phyloP scores from a whole-genome alignment of 352 stramenopile species.

The Blastocystis sp. region DNA sequence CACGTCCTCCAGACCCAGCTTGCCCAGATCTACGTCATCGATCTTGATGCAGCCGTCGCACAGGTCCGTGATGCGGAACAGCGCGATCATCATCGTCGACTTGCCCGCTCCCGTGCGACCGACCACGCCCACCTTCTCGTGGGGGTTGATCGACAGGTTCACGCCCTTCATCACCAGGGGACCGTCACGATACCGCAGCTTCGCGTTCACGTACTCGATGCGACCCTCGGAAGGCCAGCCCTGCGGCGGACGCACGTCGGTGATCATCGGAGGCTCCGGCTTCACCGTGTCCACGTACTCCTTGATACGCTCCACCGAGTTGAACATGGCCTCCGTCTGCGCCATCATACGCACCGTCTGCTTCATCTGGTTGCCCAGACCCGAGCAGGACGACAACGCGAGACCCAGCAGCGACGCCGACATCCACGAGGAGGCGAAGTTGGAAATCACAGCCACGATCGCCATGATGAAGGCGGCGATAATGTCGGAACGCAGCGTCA shows the following conservation, averaged over 20 bases:
- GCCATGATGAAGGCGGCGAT: slow-evolving; percentile 64
- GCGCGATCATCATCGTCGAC: slow-evolving; percentile 72
- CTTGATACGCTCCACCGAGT: slow-evolving; percentile 77
- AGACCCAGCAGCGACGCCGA: slow-evolving; percentile 64
- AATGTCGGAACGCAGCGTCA: slow-evolving; percentile 68
- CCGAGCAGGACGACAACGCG: not conserved
- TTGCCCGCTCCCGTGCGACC: slow-evolving; percentile 77
- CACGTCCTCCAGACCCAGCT: slow-evolving; percentile 66
- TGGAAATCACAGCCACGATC: slow-evolving; percentile 62
- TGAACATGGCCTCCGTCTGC: not conserved
- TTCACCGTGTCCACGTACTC: slow-evolving; percentile 65
- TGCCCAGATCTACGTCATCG: slow-evolving; percentile 61
- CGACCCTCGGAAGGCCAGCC: slow-evolving; percentile 70
- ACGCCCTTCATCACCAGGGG: slow-evolving; percentile 60
- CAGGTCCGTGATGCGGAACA: slow-evolving; percentile 84
- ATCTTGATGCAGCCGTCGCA: slow-evolving; percentile 76
- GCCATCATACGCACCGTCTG: not conserved
- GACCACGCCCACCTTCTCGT: slow-evolving; percentile 78
- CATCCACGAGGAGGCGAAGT: slow-evolving; percentile 63
- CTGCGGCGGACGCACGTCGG: slow-evolving; percentile 55
- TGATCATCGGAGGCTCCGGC: slow-evolving; percentile 60
- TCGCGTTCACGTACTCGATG: slow-evolving; percentile 69
- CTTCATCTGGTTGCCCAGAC: not conserved
- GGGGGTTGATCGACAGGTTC: slow-evolving; percentile 66
- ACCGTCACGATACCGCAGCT: slow-evolving; percentile 63